These are phyloP conservation scores for Galeopsis tetrahit DNA, from an alignment of 257 asterid genomes.

Conservation along the genomic window DNA sequence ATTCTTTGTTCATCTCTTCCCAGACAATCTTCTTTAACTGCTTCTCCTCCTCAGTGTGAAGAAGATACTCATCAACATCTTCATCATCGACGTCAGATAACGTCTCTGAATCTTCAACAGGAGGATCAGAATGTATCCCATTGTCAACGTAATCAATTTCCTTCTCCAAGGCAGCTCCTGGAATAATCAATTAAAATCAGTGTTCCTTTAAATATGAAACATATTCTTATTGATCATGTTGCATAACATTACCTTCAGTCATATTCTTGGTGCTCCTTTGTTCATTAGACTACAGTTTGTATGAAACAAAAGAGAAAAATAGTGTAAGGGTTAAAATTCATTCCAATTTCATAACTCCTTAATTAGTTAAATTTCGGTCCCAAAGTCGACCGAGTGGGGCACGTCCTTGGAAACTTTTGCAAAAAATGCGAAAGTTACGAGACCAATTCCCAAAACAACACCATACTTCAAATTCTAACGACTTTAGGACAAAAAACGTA, in stretches of 20 bases:
- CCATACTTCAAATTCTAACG: no score
- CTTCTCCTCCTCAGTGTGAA: constrained; percentile 72
- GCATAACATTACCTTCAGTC: no score
- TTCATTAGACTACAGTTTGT: constrained; percentile 39
- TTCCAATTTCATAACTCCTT: no score
- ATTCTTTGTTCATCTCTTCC: constrained; percentile 85
- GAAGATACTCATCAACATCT: constrained; percentile 77
- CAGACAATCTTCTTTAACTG: constrained; percentile 65
- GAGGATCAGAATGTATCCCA: constrained; percentile 32
- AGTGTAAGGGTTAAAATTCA: no score
- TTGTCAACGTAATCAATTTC: constrained; percentile 36
- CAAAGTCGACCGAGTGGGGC: no score
- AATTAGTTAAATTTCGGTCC: no score
- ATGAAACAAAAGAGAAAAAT: constrained; percentile 12
- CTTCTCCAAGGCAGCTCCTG: constrained; percentile 28
- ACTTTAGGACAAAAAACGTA: constrained; percentile 24
- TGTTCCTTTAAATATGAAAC: no score
- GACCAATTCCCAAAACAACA: no score
- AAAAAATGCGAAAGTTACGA: no score
- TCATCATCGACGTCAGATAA: constrained; percentile 79
- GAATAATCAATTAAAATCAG: no score
- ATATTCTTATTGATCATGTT: no score
- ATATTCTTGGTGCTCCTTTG: constrained; percentile 38
- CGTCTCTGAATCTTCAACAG: constrained; percentile 57
- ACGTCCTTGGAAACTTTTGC: no score